Base-by-base conservation (phyloP, 78 protist species). In the Thecamonas trahens region DNA sequence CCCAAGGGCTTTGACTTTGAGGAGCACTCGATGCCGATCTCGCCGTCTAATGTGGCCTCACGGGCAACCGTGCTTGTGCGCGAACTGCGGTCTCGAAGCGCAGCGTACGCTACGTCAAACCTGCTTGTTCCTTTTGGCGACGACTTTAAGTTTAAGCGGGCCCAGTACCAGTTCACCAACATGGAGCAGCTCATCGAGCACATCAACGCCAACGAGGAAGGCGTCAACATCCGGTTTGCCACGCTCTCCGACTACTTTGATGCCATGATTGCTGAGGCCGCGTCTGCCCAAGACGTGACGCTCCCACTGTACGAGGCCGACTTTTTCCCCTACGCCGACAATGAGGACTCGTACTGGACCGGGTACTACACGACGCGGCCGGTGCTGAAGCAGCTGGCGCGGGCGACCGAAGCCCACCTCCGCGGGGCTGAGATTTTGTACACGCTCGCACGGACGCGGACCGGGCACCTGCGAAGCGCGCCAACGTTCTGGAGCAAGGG, bases 281-380 rank as follows among this genome's bases (percentile, higher is more conserved):
- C 40, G 1, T 20, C 11, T 9, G 1, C 0, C 5, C 32, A 55
- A 14, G 7, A 42, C 11, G 13, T 72, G 37, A 28, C 1, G 15
- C 42, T 54, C 3, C 79, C 80, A 14, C 29, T 55, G 26, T 77
- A 38, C 67, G 29, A 24, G 20, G 68, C 58, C 8, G 91, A 86
- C 66, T 86, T 77, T n/a, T 82, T 81, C 49, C 84, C 91, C 3
- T 86, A 77, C 29, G 70, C 76, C 31, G 82, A 75, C 39, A 24
- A 50, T 2, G 0, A 6, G 28, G 39, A 47, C 34, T 20, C 52
- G 45, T 75, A 66, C 65, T 86, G 91, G 91, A 82, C 82, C 13
- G 86, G 69, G 9, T 67, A 50, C 52, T 83, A 37, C 44, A 58
- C 83, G 38, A 29, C 82, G 8, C 58, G 64, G 18, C 55, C 88